Conservation (phyloP, 805 yeast genomes). For the Scheffersomyces coipomensis region DNA sequence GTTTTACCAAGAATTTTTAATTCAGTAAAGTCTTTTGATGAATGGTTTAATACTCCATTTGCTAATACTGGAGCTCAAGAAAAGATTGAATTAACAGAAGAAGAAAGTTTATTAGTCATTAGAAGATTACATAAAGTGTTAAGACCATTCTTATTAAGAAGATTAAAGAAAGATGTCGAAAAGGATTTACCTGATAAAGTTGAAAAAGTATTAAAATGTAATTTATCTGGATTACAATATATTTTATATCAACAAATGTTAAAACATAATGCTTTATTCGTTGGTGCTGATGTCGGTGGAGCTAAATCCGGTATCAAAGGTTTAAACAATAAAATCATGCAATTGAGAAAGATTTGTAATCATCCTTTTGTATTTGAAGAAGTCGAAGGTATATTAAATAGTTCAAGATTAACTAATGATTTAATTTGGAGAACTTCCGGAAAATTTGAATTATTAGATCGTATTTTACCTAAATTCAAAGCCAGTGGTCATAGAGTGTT, state of each 20-base stretch:
- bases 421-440: constrained; percentile 76
- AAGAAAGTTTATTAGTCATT: constrained; percentile 77
- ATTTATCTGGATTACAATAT: constrained; percentile 69
- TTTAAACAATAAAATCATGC: constrained; percentile 81
- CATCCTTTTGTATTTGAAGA: constrained; percentile 88
- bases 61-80: constrained; percentile 84
- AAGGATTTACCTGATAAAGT: constrained; percentile 83
- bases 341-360: constrained; percentile 78
- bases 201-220: constrained; percentile 79
- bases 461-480: constrained; percentile 72
- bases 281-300: constrained; percentile 60
- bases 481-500: constrained; percentile 75
- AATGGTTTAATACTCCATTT: constrained; percentile 88
- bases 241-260: constrained; percentile 76
- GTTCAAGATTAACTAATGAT: constrained; percentile 60
- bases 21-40: constrained; percentile 82
- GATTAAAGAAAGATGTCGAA: constrained; percentile 85
- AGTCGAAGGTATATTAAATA: constrained; percentile 69
- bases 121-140: constrained; percentile 84
- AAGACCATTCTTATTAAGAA: constrained; percentile 79
- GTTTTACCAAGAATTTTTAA: constrained; percentile 83
- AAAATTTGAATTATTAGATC: constrained; percentile 74
- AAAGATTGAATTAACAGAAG: constrained; percentile 77
- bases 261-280: constrained; percentile 65
- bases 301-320: constrained; percentile 72